Evolutionary conservation across 352 stramenopile species (phyloP), one percentile per base, ranked within the genome.

Genomic region (Pythium volutum): DNA sequence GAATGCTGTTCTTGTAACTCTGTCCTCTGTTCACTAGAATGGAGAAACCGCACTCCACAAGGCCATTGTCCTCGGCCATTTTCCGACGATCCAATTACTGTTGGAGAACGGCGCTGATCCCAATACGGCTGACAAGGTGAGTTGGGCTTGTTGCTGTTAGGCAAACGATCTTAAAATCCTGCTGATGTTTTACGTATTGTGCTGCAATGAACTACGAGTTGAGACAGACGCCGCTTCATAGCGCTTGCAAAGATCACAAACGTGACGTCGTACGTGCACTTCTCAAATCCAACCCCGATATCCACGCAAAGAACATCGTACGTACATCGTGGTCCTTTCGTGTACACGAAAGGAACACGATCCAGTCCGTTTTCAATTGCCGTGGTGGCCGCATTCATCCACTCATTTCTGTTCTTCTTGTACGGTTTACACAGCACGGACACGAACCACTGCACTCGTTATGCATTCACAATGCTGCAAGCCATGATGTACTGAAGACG

Each of bases 301-400:
- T 38, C 46, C 46, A 52, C 23, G 23, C 27, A 15, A 39, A 52
- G 25, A 26, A 55, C n/a, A 55, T 3, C 18, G 48, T 55, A 43
- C 48, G 48, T 55, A n/a, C n/a, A n/a, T n/a, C n/a, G n/a, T n/a
- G n/a, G n/a, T n/a, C n/a, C n/a, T n/a, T n/a, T n/a, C n/a, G n/a
- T n/a, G n/a, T n/a, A n/a, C n/a, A n/a, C n/a, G n/a, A n/a, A n/a
- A n/a, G 23, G 31, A 36, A 8, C 31, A 8, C 2, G 31, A 11
- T n/a, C n/a, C 8, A 0, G 31, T 11, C 14, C 8, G 14, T 15
- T 15, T 20, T 11, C 9, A 45, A 36, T 20, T 33, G 16, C 22
- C 43, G 11, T 18, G n/a, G 16, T n/a, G n/a, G n/a, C n/a, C n/a
- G n/a, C n/a, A 6, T 8, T 31, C 23, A 50, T 50, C 18, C 15